Base-by-base conservation (phyloP, 2,329 filamentous ascomycete genomes). In the Sporothrix dimorphospora region DNA sequence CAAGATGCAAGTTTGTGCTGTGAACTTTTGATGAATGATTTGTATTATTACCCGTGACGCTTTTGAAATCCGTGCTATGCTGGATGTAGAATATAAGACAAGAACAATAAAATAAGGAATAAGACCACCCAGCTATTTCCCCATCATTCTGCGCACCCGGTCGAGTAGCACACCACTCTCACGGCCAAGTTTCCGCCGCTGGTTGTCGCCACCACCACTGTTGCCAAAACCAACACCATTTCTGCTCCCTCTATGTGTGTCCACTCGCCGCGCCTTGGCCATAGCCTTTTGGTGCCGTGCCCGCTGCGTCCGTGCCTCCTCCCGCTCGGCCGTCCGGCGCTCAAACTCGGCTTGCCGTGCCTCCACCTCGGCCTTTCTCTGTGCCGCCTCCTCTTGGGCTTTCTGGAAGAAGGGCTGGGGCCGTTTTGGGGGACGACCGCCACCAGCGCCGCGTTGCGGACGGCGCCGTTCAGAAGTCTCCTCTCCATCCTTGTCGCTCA, bases 161-260 rank as follows among this genome's bases (percentile, higher is more conserved):
- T 94, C 91, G 71, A 97, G 82, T 77, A 97, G 77, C 49, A 95
- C 85, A 45, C 86, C 87, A 77, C 94, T 94, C 84, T 97, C 94
- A 73, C 93, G 86, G 1, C 94, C 94, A 65, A 97, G 81, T 82
- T 93, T 94, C 80, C 91, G 88, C 82, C 92, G 90, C 12, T 66
- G 66, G 47, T 66, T 71, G 55, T 71, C 49, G 12, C 70, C 40
- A 24, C 51, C 65, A 19, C 42, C 34, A 21, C n/a, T 24, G 21
- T 27, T 34, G 11, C 19, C 34, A 24, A 24, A 53, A 7, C 27
- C 53, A 38, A 38, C 38, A 7, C 59, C 38, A 16, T 65, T 27
- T 42, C 59, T 11, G 7, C 49, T 27, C 93, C 93, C 80, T 82
- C 38, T 89, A 90, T 79, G 91, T 89, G 47, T 91, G 89, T 14